Evolutionary conservation across 78 protist species (phyloP).

Genomic region (Chrysochromulina parva): DNA sequence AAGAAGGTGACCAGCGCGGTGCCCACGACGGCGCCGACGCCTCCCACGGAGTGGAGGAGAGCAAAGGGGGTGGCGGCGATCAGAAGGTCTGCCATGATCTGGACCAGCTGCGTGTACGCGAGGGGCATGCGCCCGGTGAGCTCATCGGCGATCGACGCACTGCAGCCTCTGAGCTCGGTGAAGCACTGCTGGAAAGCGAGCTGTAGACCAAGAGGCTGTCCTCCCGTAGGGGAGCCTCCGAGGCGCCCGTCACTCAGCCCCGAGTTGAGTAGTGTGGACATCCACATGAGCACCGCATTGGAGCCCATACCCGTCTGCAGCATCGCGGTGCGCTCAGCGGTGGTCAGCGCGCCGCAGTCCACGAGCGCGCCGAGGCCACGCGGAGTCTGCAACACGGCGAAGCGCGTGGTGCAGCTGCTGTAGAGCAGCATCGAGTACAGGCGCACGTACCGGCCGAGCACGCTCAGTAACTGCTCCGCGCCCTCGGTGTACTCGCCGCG

Average conservation of each 20-base stretch:
- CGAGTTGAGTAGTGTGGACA: background rate
- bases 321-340: background rate
- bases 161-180: background rate
- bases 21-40: conserved; percentile 12
- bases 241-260: background rate
- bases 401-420: background rate
- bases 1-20: background rate
- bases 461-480: background rate
- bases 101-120: conserved; percentile 25
- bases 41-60: background rate
- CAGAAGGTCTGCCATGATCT: background rate
- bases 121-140: conserved; percentile 25
- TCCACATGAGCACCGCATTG: background rate
- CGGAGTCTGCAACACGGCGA: background rate
- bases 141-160: background rate
- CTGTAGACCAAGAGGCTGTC: background rate
- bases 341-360: background rate
- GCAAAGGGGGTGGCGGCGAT: background rate
- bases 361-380: background rate
- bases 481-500: background rate
- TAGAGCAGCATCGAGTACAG: background rate
- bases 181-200: background rate
- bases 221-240: background rate
- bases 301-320: background rate
- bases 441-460: background rate